Evolutionary conservation across 2,329 filamentous ascomycete genomes (phyloP).

Genomic region (Epichloe uncinata): DNA sequence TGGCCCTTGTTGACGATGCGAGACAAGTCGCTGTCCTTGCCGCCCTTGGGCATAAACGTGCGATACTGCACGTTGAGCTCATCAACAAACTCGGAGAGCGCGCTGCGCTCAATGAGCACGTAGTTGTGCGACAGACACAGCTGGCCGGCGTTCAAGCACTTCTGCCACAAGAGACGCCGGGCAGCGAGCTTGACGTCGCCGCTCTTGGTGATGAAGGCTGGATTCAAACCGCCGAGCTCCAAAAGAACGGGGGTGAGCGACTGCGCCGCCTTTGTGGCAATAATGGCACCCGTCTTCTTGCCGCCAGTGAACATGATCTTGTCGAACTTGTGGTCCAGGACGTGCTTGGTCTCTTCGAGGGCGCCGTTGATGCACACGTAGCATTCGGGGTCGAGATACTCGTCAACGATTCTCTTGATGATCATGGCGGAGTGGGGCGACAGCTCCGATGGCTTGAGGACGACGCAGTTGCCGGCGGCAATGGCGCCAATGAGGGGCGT

Average conservation of each 20-base stretch:
- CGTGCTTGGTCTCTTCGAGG: conserved; percentile 63
- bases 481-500: conserved; percentile 80
- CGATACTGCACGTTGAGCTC: conserved; percentile 58
- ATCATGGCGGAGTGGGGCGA: conserved; percentile 65
- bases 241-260: conserved; percentile 78
- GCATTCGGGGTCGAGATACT: conserved; percentile 61
- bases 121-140: conserved; percentile 92
- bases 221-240: conserved; percentile 85
- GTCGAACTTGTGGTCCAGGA: conserved; percentile 86
- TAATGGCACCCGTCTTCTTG: conserved; percentile 65
- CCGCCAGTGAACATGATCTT: conserved; percentile 97
- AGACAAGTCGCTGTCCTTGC: conserved; percentile 65
- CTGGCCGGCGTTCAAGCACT: conserved; percentile 76
- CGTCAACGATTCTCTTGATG: conserved; percentile 63
- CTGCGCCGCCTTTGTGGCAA: conserved; percentile 79
- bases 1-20: conserved; percentile 71
- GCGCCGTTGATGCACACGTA: conserved; percentile 72
- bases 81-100: conserved; percentile 58
- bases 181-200: conserved; percentile 72
- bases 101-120: conserved; percentile 63
- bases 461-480: conserved; percentile 75
- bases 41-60: conserved; percentile 74
- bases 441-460: conserved; percentile 84
- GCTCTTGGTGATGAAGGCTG: conserved; percentile 78
- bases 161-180: conserved; percentile 76